Evolutionary conservation across 225 moss, liverwort and hornwort species (phyloP), one percentile per base, ranked within the genome.

Genomic region (Asterella californica): DNA sequence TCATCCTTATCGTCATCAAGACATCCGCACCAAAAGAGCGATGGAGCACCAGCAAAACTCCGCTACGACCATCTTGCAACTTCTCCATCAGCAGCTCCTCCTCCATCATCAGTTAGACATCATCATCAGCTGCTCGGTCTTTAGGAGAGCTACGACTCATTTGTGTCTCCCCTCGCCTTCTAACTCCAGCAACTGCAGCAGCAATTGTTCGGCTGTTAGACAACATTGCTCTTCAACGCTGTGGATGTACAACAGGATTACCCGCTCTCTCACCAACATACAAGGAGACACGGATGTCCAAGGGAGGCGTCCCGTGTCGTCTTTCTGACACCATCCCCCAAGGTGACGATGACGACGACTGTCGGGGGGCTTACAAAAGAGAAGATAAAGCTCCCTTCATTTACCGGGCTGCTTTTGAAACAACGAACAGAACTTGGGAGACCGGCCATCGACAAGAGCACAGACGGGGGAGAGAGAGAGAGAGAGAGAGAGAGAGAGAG

Each of bases 321-420:
- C 25, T 71, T 21, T 45, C 45, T n/a, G 0, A 10, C 45, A 11
- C 36, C 18, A 11, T 12, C 6, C 30, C 68, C 68, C 3, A 19
- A 37, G 68, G 36, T 68, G 68, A 68, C 68, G 34, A 68, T 38
- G 68, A 68, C 18, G 37, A 38, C 6, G 7, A 42, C 42, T 7
- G 42, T 42, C 42, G 36, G 46, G 9, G 46, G 5, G 45, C 25
- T 71, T 1, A 46, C 42, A 10, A n/a, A 46, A 45, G 46, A 0
- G 24, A 71, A 71, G 7, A 9, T 24, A 68, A 71, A 71, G 70
- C 70, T 71, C 70, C 70, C 70, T 45, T 71, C 70, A 46, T 71
- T 69, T 47, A 71, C 45, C 25, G 70, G 70, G 70, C 70, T 71
- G 70, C 70, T 71, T 71, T 38, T 71, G 42, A 38, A 46, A 71